Base-by-base conservation (phyloP, 805 yeast species). In the Vanderwaltozyma verrucispora region DNA sequence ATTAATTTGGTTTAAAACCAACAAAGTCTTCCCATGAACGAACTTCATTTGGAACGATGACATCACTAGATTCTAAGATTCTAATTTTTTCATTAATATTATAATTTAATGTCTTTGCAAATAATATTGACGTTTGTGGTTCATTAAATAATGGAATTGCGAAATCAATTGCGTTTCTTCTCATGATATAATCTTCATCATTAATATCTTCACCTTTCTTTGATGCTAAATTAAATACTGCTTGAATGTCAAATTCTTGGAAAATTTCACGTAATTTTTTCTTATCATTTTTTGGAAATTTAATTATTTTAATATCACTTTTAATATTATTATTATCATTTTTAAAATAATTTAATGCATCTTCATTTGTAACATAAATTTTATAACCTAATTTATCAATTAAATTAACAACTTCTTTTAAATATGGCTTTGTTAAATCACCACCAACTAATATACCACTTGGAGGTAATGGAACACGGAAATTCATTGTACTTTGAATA, bases 141-240 rank as follows among this genome's bases (percentile, higher is more conserved):
- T 92, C 99, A 59, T 89, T 92, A 71, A 92, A 89, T 58, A 92
- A 70, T 30, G 98, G 96, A 54, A 89, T 80, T 43, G 84, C 97
- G 60, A 92, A 92, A 63, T 92, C 99, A 66, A 92, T 94, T 33
- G 99, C 97, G 62, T 92, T 92, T 70, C 99, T 81, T 71, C 99
- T 81, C 98, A 92, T 92, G 41, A 89, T 80, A 63, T 92, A 92
- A 65, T 92, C 96, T 63, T 82, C 80, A 56, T 92, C 96, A 46
- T 75, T 63, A 46, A 85, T 71, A 46, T 73, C 67, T 53, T 84
- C 94, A 31, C 97, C 99, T 60, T 96, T 77, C 30, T 84, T 81
- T 50, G 71, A 71, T 38, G 98, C 96, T 54, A 92, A 73, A 67
- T 92, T 92, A 74, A 89, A 79, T 14, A 92, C 98, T 45, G 87